Base-by-base conservation (phyloP, 306 rosid species). In the Arachis stenosperma region DNA sequence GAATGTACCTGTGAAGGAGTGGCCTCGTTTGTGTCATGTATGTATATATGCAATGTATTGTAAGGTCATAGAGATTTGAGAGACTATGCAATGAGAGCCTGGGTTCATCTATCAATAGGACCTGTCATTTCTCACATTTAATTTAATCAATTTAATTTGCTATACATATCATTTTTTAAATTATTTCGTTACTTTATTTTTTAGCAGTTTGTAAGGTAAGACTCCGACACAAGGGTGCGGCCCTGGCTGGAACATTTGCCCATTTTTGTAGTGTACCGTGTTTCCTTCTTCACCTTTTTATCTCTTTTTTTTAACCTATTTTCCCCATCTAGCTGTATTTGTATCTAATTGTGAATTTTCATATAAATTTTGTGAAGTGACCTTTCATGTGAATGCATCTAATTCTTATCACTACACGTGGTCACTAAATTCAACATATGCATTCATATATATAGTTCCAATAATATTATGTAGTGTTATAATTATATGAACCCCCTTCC, bases 211-310 rank as follows among this genome's bases (percentile, higher is more conserved):
- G 92, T 86, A 74, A 30, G 86, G 72, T 13, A 43, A 60, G 84
- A 47, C 63, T 66, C 88, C 96, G 89, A 90, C 96, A 90, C 63
- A 22, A 52, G 78, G 90, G 75, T 78, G 84, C 77, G 72, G 77
- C 81, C 74, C 61, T 73, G 81, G 71, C 82, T 82, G 63, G 52
- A 54, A 71, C 74, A 67, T 74, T 83, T 81, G 83, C 87, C 88
- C 12, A 61, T 61, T 81, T 80, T 46, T 79, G 86, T 22, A 22
- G 27, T 22, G 27, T 84, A 69, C 67, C 77, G 3, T 85, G 85
- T 78, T 80, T 43, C 84, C 63, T 67, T 9, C 9, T 48, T 55
- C 53, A 5, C 3, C 12, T 39, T 61, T 12, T 61, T 37, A 3
- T 33, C 57, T 51, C 2, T 33, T 33, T 33, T 33, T 1, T 33